These are phyloP conservation scores for Xylaria multiplex DNA, from an alignment of 2,329 filamentous ascomycete genomes.

Conservation along the genomic window DNA sequence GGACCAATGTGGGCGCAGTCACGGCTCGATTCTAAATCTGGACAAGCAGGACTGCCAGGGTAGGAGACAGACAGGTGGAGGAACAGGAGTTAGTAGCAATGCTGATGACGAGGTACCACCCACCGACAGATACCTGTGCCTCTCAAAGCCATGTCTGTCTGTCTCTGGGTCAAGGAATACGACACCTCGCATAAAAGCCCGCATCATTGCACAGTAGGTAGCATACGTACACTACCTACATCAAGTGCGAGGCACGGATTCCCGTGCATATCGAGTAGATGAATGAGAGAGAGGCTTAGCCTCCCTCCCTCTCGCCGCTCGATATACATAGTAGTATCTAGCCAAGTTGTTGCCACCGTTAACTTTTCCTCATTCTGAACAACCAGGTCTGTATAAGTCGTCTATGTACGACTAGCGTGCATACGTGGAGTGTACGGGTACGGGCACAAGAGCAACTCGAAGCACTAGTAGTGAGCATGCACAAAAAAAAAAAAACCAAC, in stretches of 20 bases:
- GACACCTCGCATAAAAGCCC: conserved; percentile 47
- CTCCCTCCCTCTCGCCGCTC: conserved; percentile 10
- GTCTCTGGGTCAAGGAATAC: conserved; percentile 37
- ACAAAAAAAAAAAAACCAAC: too few species aligned
- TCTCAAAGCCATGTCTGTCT: conserved; percentile 16
- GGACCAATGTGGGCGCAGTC: conserved; percentile 45
- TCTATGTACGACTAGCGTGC: not conserved
- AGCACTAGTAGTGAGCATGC: conserved; percentile 7
- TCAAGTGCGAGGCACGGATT: conserved; percentile 33
- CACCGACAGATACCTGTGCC: conserved; percentile 30
- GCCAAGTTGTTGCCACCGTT: not conserved
- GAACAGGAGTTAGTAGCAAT: conserved; percentile 18
- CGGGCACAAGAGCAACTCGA: not conserved
- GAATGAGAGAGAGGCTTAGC: conserved; percentile 33
- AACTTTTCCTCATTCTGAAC: not conserved
- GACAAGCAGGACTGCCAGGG: conserved; percentile 39
- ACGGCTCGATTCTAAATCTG: conserved; percentile 50
- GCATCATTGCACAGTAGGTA: conserved; percentile 28
- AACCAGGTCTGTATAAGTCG: not conserved
- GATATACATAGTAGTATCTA: not conserved
- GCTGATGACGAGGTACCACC: conserved; percentile 40
- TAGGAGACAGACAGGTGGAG: conserved; percentile 9
- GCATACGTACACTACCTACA: not conserved
- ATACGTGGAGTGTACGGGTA: not conserved
- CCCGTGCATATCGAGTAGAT: conserved; percentile 36